phyloP scores from a whole-genome alignment of 768 basidiomycete genomes.

The Tricholoma sp. region DNA sequence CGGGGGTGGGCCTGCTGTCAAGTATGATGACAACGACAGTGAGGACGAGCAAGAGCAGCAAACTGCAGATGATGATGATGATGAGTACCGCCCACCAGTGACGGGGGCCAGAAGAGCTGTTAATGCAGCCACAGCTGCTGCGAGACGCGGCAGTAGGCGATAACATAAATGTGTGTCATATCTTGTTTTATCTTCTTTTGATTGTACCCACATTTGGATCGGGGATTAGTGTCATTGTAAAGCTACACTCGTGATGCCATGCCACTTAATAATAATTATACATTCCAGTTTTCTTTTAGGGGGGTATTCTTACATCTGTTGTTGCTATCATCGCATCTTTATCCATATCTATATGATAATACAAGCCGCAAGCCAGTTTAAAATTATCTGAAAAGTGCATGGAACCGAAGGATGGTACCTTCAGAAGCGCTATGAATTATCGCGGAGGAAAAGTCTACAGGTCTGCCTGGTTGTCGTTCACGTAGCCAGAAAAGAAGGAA shows the following conservation, averaged over 20 bases:
- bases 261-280: background rate
- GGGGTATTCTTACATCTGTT: background rate
- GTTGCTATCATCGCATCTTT: background rate
- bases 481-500: no score
- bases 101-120: background rate
- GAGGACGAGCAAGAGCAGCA: background rate
- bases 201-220: background rate
- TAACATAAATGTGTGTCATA: background rate
- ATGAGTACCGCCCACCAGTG: conserved; percentile 11
- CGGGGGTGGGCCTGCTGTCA: background rate
- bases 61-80: conserved; percentile 7
- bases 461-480: no score
- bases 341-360: background rate
- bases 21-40: background rate
- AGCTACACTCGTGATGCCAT: background rate
- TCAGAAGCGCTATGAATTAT: no score
- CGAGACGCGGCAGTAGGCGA: background rate
- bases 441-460: no score
- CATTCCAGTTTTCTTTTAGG: background rate
- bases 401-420: no score
- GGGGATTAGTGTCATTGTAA: no score
- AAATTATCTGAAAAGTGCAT: no score
- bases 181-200: background rate
- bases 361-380: background rate
- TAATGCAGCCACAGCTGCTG: background rate